Percentiles rank a stretch among this genome's conserved stretches.
phyloP scores from a whole-genome alignment of 2,329 filamentous ascomycete genomes.

The Arthrobotrys pseudoclavata region DNA sequence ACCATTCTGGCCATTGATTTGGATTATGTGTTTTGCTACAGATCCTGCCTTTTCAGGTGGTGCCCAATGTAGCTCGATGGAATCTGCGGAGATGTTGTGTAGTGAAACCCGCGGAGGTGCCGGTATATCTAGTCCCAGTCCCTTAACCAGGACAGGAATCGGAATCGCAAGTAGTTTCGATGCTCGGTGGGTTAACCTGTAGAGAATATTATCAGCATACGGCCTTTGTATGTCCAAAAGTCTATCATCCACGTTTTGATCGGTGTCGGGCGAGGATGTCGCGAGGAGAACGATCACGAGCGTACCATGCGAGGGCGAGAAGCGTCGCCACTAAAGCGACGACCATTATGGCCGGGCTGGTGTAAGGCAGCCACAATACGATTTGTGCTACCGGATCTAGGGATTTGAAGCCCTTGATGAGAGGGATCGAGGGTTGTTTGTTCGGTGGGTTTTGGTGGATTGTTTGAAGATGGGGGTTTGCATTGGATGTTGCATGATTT shows the following conservation, averaged over 20 bases:
- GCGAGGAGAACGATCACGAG: constrained; percentile 9
- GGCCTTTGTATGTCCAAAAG: constrained; percentile 16
- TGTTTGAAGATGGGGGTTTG: constrained; percentile 20
- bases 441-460: not conserved
- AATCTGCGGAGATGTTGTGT: constrained; percentile 87
- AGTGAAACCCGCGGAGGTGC: constrained; percentile 89
- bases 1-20: constrained; percentile 94
- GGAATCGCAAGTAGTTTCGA: constrained; percentile 91
- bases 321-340: constrained; percentile 58
- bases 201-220: constrained; percentile 66
- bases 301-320: constrained; percentile 58
- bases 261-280: not conserved
- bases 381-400: not conserved
- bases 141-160: constrained; percentile 88
- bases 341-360: constrained; percentile 40
- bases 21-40: constrained; percentile 88
- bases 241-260: constrained; percentile 14
- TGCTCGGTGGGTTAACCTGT: constrained; percentile 76
- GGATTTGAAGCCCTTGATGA: constrained; percentile 17
- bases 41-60: constrained; percentile 76
- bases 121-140: constrained; percentile 94
- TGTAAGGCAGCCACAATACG: constrained; percentile 1
- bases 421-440: constrained; percentile 26
- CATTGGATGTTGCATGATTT: constrained; percentile 43
- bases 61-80: constrained; percentile 92